These are phyloP conservation scores for Cladosporium sphaerospermum DNA, from an alignment of 2,329 filamentous ascomycete genomes.

Conservation along the genomic window DNA sequence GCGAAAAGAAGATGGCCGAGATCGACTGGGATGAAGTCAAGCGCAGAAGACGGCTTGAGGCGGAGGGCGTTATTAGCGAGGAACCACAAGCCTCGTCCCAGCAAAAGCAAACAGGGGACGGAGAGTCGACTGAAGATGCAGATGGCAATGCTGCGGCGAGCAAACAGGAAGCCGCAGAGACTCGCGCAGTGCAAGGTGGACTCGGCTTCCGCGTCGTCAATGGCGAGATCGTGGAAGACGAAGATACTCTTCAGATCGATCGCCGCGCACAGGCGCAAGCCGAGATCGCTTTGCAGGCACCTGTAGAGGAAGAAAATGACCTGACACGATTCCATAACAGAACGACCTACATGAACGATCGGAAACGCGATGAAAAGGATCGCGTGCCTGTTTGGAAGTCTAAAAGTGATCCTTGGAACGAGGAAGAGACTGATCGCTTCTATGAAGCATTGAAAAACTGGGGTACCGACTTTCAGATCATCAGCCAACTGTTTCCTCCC, in stretches of 20 bases:
- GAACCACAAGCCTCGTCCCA: slow-evolving; percentile 1
- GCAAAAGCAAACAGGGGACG: background rate
- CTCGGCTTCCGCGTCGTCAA: slow-evolving; percentile 55
- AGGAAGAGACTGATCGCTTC: slow-evolving; percentile 67
- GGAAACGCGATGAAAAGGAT: slow-evolving; percentile 41
- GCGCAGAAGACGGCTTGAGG: slow-evolving; percentile 33
- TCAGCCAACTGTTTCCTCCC: slow-evolving; percentile 66
- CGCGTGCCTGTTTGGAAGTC: slow-evolving; percentile 36
- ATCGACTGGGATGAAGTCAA: slow-evolving; percentile 53
- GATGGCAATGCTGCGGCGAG: background rate
- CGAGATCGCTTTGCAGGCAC: slow-evolving; percentile 49
- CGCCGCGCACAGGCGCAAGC: slow-evolving; percentile 58
- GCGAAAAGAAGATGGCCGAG: slow-evolving; percentile 65
- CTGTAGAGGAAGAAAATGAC: slow-evolving; percentile 64
- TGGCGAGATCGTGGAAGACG: slow-evolving; percentile 66
- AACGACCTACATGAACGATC: slow-evolving; percentile 61
- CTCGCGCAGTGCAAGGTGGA: slow-evolving; percentile 11
- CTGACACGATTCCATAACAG: slow-evolving; percentile 67
- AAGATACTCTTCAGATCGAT: slow-evolving; percentile 61
- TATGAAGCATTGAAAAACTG: slow-evolving; percentile 70
- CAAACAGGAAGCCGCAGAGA: slow-evolving; percentile 4
- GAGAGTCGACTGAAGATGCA: slow-evolving; percentile 8
- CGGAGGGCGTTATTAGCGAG: slow-evolving; percentile 18
- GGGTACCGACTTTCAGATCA: slow-evolving; percentile 78
- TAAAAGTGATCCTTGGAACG: slow-evolving; percentile 62